A percentile compares a stretch with the other conserved stretches of the same genome.
Evolutionary conservation across 352 stramenopile genomes (phyloP).

Genomic region (Phytophthora sansomeana): DNA sequence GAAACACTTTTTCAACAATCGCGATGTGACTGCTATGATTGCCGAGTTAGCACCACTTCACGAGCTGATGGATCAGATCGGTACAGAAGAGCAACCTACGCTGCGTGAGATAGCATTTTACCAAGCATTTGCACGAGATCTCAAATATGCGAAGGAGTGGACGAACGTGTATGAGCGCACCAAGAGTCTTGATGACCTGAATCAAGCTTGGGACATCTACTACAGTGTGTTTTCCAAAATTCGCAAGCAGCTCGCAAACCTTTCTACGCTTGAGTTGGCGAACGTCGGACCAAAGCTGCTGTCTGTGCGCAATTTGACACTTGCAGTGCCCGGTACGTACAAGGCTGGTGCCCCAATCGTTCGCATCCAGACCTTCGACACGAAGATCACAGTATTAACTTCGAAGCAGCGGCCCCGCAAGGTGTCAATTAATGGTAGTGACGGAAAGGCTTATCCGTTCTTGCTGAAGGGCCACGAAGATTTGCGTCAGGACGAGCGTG

Average conservation of each 20-base stretch:
- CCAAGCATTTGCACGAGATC: constrained; percentile 94
- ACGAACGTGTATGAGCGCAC: constrained; percentile 83
- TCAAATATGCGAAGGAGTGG: constrained; percentile 89
- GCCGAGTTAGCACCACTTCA: constrained; percentile 96
- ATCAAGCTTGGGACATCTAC: constrained; percentile 98
- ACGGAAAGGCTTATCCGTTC: constrained; percentile 99
- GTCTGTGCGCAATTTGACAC: constrained; percentile 93
- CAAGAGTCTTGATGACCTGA: constrained; percentile 84
- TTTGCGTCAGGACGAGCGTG: constrained; percentile 99
- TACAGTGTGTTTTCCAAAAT: constrained; percentile 98
- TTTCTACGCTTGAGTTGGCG: constrained; percentile 97
- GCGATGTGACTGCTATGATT: constrained; percentile 97
- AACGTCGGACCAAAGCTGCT: constrained; percentile 98
- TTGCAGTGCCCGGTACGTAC: constrained; percentile 97
- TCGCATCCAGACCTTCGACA: constrained; percentile 94
- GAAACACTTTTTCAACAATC: constrained; percentile 97
- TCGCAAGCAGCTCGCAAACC: constrained; percentile 92
- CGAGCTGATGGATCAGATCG: constrained; percentile 84
- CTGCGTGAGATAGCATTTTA: constrained; percentile 87
- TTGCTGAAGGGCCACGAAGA: constrained; percentile 99
- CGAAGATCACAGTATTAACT: constrained; percentile 96
- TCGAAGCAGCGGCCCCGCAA: constrained; percentile 99
- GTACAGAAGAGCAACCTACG: constrained; percentile 71
- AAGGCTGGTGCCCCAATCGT: constrained; percentile 88
- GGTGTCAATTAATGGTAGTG: constrained; percentile 97